Evolutionary conservation across 2,329 filamentous ascomycete genomes (phyloP).

Genomic region (Claviceps sp.): DNA sequence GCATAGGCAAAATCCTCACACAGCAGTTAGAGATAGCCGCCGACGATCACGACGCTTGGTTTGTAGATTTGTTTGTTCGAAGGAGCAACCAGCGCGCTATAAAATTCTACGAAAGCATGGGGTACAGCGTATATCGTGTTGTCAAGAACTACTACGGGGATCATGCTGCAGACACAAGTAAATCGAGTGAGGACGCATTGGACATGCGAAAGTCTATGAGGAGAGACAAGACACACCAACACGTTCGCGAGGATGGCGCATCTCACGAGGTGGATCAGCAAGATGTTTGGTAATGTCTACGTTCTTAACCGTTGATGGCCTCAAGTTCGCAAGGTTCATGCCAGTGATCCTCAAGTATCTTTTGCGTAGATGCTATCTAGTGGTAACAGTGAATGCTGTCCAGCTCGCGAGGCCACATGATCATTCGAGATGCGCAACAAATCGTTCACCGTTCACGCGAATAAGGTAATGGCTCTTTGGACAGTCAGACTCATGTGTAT

Average conservation of each 20-base stretch:
- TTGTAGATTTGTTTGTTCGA: conserved; percentile 88
- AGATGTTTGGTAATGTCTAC: conserved; percentile 58
- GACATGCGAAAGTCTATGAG: conserved; percentile 92
- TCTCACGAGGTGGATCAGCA: conserved; percentile 63
- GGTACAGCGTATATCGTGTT: conserved; percentile 79
- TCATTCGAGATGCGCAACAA: background rate
- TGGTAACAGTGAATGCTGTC: background rate
- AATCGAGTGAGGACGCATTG: conserved; percentile 70
- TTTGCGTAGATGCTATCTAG: background rate
- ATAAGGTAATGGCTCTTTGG: background rate
- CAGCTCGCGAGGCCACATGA: background rate
- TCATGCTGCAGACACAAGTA: conserved; percentile 51
- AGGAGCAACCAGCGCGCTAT: conserved; percentile 81
- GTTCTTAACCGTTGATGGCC: background rate
- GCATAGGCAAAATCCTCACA: conserved; percentile 74
- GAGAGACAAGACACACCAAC: conserved; percentile 62
- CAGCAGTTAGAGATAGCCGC: conserved; percentile 70
- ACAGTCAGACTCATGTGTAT: no score
- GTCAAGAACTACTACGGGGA: conserved; percentile 92
- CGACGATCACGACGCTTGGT: conserved; percentile 77
- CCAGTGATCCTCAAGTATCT: background rate
- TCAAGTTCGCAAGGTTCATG: background rate
- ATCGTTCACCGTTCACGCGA: background rate
- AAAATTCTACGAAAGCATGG: conserved; percentile 77
- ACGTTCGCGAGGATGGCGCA: conserved; percentile 72